Evolutionary conservation across 306 rosid genomes (phyloP).

Genomic region (Casuarina cunninghamiana): DNA sequence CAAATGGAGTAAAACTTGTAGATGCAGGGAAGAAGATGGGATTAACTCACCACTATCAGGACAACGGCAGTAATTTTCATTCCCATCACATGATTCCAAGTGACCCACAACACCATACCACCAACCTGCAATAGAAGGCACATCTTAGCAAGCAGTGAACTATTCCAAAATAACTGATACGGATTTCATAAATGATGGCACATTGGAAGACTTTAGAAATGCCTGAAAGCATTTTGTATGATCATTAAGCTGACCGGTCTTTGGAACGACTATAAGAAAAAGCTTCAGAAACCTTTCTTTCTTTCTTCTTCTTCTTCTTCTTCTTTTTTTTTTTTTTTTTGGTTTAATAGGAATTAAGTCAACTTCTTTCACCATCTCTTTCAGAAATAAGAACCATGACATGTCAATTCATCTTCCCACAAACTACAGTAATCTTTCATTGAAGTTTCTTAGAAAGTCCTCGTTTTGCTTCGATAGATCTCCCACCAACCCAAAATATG

Average conservation of each 20-base stretch:
- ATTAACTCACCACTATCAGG: slow-evolving; percentile 69
- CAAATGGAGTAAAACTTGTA: slow-evolving; percentile 16
- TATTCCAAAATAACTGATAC: neutral
- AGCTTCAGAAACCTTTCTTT: slow-evolving; percentile 10
- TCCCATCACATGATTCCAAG: slow-evolving; percentile 83
- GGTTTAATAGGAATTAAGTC: slow-evolving; percentile 14
- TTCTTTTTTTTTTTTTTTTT: neutral
- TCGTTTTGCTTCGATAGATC: neutral
- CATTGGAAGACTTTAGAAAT: neutral
- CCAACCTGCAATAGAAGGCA: slow-evolving; percentile 76
- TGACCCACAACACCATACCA: slow-evolving; percentile 98
- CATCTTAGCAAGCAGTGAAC: slow-evolving; percentile 23
- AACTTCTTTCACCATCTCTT: slow-evolving; percentile 4
- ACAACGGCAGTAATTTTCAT: slow-evolving; percentile 70
- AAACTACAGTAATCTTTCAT: neutral
- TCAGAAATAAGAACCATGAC: neutral
- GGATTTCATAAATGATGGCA: neutral
- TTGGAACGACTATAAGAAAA: slow-evolving; percentile 17
- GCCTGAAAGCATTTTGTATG: slow-evolving; percentile 8
- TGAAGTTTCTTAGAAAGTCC: neutral
- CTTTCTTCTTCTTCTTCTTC: no score
- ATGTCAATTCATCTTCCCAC: slow-evolving; percentile 12
- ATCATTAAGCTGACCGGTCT: slow-evolving; percentile 5
- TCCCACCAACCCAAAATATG: slow-evolving; percentile 4
- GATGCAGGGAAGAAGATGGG: slow-evolving; percentile 19